phyloP scores from a whole-genome alignment of 2,329 filamentous ascomycete genomes.

The Arthrobotrys sphaeroides region DNA sequence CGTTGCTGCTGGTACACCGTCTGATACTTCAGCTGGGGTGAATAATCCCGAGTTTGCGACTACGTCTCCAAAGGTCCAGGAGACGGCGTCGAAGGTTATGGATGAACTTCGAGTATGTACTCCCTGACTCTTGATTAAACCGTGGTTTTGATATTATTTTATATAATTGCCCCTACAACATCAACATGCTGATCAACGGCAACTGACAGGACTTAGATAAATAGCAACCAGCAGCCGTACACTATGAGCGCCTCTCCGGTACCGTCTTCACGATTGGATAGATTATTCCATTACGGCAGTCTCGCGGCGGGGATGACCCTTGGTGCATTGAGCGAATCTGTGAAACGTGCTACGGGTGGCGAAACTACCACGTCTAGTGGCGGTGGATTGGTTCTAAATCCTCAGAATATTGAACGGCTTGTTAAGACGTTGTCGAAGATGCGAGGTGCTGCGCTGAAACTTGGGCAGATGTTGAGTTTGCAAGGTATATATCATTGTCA shows the following conservation, averaged over 20 bases:
- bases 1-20: conserved; percentile 57
- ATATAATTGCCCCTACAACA: conserved; percentile 59
- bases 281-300: conserved; percentile 94
- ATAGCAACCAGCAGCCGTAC: conserved; percentile 64
- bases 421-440: conserved; percentile 93
- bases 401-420: conserved; percentile 89
- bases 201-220: conserved; percentile 56
- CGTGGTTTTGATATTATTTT: background rate
- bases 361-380: conserved; percentile 68
- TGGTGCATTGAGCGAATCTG: conserved; percentile 83
- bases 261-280: conserved; percentile 83
- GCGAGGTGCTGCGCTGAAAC: conserved; percentile 94
- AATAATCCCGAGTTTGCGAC: conserved; percentile 49
- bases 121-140: conserved; percentile 61
- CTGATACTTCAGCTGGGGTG: conserved; percentile 56
- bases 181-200: conserved; percentile 62
- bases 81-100: conserved; percentile 37
- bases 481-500: conserved; percentile 69
- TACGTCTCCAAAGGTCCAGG: conserved; percentile 43
- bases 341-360: conserved; percentile 80
- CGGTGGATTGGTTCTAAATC: conserved; percentile 86
- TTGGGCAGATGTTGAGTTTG: conserved; percentile 98
- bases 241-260: conserved; percentile 87
- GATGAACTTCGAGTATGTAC: conserved; percentile 61
- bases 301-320: conserved; percentile 95